phyloP scores from a whole-genome alignment of 139 green algal species.

The Chara braunii region DNA sequence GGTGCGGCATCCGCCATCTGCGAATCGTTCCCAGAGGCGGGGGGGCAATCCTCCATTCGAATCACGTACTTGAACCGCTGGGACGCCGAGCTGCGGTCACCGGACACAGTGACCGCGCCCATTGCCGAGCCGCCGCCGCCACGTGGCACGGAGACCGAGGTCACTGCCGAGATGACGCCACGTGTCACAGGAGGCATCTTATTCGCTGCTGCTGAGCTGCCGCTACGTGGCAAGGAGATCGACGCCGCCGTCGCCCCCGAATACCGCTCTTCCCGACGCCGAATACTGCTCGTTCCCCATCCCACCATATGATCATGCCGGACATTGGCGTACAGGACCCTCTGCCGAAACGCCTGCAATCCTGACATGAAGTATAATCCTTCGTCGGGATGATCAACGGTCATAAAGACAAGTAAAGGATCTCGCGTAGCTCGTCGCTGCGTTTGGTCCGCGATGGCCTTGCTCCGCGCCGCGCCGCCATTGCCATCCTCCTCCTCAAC shows the following conservation, averaged over 20 bases:
- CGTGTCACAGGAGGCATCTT: background rate
- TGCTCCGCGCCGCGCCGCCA: too few relatives aligned
- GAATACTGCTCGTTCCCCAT: slow-evolving; percentile 30
- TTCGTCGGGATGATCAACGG: too few relatives aligned
- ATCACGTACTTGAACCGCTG: too few relatives aligned
- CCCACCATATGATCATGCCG: slow-evolving; percentile 36
- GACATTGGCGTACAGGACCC: slow-evolving; percentile 20
- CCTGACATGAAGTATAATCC: slow-evolving; percentile 25
- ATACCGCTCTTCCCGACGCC: background rate
- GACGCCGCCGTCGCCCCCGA: background rate
- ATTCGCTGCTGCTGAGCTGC: too few relatives aligned
- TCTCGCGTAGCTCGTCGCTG: too few relatives aligned
- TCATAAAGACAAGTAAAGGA: too few relatives aligned
- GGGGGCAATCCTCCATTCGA: too few relatives aligned
- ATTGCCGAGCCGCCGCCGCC: background rate
- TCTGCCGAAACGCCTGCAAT: slow-evolving; percentile 3
- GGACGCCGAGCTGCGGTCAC: too few relatives aligned
- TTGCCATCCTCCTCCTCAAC: too few relatives aligned
- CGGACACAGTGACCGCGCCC: background rate
- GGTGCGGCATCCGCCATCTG: too few relatives aligned
- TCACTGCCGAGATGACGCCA: background rate
- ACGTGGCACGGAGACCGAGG: background rate
- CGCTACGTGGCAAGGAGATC: background rate
- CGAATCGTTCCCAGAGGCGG: too few relatives aligned
- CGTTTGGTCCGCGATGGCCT: too few relatives aligned